Evolutionary conservation across 345 rosid species (phyloP), one percentile per base, ranked within the genome.

Genomic region (Draba incana): DNA sequence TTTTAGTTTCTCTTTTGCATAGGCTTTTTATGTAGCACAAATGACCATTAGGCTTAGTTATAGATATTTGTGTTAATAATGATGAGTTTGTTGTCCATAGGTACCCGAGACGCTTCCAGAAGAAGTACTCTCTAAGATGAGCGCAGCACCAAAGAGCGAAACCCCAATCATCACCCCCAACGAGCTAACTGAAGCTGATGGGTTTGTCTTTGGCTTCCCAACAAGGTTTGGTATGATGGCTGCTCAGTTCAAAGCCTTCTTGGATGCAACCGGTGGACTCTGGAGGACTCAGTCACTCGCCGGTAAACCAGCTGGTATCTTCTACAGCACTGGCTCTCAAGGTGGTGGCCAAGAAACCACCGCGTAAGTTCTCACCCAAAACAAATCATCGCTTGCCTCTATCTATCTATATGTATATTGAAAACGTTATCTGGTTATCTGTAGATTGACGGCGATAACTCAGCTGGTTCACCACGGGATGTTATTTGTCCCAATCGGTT

Each of bases 311-410:
- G 98, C 98, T 28, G 98, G 98, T 44, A 78, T 93, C 72, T 93
- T 93, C 81, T 90, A 78, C 78, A 90, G 98, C 85, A 93, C 98
- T 27, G 98, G 97, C 37, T 90, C 98, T 70, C 97, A 93, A 79
- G 98, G 98, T 10, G 98, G 98, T 23, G 98, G 98, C 41, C 98
- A 93, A 70, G 98, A 93, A 79, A 93, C 97, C 44, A 93, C 98
- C 3, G 86, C 98, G 97, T 93, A 75, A 85, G 92, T 61, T 54
- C 51, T 20, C 57, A 60, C 20, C 59, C 41, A 37, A 10, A 53
- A 62, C 57, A 16, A 43, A 50, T 35, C 41, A 24, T 51, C 43
- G 60, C 10, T 25, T 60, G 13, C 14, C 25, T 45, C 48, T 61
- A 11, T 51, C 1, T 49, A 25, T 14, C 25, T 45, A 42, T 61